Percentiles rank a stretch among this genome's conserved stretches.
Conservation (phyloP, 257 asterid genomes). For the Handroanthus guayacan region DNA sequence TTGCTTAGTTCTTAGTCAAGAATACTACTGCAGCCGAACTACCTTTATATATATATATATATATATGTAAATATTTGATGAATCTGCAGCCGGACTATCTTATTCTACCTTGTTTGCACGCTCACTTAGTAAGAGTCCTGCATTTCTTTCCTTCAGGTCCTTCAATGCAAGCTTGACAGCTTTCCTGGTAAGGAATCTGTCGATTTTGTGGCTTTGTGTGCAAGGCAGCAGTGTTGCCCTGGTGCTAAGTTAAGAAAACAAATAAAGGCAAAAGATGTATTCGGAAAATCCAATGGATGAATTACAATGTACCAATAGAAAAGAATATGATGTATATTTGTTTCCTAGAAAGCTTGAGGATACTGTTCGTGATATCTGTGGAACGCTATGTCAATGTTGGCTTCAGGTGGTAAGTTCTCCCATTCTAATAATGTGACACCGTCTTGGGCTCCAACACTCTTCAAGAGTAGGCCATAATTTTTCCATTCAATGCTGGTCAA, state of each 20-base stretch:
- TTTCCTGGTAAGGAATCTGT: constrained; percentile 63
- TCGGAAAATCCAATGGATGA: background rate
- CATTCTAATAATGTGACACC: constrained; percentile 71
- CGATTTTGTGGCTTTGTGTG: constrained; percentile 41
- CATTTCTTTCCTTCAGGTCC: constrained; percentile 73
- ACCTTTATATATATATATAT: background rate
- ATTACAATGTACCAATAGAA: too few species aligned
- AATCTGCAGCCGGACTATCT: background rate
- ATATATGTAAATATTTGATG: too few species aligned
- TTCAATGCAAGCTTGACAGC: constrained; percentile 75
- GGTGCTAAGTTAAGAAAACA: constrained; percentile 56
- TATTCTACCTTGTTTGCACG: constrained; percentile 77
- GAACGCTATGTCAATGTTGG: constrained; percentile 70
- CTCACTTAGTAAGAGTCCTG: constrained; percentile 73
- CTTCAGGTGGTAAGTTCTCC: constrained; percentile 74
- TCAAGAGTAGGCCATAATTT: constrained; percentile 71
- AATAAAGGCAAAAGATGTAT: constrained; percentile 4
- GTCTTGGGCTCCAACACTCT: constrained; percentile 58
- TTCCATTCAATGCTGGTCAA: constrained; percentile 81
- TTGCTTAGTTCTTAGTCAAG: constrained; percentile 10
- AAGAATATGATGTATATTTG: constrained; percentile 26
- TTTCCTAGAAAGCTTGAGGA: constrained; percentile 47
- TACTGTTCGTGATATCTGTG: constrained; percentile 72
- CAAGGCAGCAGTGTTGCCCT: constrained; percentile 47
- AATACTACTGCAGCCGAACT: background rate